Base-by-base conservation (phyloP, 352 stramenopile genomes). In the Phytopythium vexans region DNA sequence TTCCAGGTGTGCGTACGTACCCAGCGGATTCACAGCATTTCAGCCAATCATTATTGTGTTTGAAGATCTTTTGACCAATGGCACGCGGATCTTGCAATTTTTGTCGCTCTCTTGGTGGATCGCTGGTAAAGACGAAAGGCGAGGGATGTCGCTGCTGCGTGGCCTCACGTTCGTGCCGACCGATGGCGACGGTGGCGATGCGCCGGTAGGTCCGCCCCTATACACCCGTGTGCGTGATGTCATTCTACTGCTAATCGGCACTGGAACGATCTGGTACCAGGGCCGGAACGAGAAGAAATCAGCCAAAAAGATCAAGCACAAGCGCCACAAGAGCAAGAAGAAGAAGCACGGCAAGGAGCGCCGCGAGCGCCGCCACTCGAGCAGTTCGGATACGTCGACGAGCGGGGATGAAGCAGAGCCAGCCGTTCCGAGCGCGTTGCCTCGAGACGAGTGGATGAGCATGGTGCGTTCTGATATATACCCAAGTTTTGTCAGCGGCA, bases 391-490 rank as follows among this genome's bases (percentile, higher is more conserved):
- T 27, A 27, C 21, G 1, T 27, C 32, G 43, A 60, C 35, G 53
- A 74, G 34, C 47, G 39, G 21, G 52, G 36, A 21, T 15, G 41
- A 61, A 8, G 14, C n/a, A 8, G 48, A 51, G 4, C 12, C n/a
- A 31, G 14, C 51, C 12, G 27, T 16, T 1, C 16, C 49, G 7
- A 51, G 49, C n/a, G 55, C 61, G 34, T 45, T 92, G 6, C 46
- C 60, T 31, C 78, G 80, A 33, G 80, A 94, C 36, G 84, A 91
- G 31, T 94, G 84, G 84, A 94, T 92, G 84, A 53, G 60, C 0
- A 92, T 92, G 84, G 68, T 82, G 38, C 21, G 56, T 43, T 45
- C 6, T 21, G 32, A 16, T 49, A 21, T 31, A 33, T 16, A n/a
- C n/a, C 39, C 11, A 6, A 6, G 15, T 15, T 48, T 8, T 40